Conservation (phyloP, 2,329 filamentous ascomycete genomes). For the Stachybotrys elegans region DNA sequence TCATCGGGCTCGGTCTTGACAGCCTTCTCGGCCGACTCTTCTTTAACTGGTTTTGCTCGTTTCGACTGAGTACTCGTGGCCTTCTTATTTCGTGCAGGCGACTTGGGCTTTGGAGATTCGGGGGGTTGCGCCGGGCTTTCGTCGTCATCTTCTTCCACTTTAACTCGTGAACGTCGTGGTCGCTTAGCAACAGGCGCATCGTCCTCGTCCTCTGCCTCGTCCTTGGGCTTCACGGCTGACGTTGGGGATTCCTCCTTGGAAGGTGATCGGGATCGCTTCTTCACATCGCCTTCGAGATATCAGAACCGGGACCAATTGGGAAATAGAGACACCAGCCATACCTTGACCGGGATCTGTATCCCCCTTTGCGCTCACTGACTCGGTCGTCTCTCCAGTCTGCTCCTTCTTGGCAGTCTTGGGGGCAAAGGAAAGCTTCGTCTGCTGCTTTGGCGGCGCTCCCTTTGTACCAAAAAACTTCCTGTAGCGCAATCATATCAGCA, state of each 20-base stretch:
- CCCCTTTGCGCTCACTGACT: conserved; percentile 27
- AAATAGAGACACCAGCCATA: conserved; percentile 15
- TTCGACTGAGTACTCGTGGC: conserved; percentile 6
- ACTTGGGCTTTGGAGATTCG: conserved; percentile 16
- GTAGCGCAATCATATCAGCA: conserved; percentile 5
- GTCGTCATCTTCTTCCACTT: conserved; percentile 49
- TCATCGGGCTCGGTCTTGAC: conserved; percentile 15
- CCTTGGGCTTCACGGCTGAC: conserved; percentile 16
- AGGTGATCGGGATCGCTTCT: conserved; percentile 36
- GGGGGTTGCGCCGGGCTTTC: conserved; percentile 30
- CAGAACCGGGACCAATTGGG: too few species aligned
- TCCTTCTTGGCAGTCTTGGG: conserved; percentile 44
- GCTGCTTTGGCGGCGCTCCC: conserved; percentile 55
- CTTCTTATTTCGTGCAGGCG: conserved; percentile 15
- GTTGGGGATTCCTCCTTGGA: conserved; percentile 12
- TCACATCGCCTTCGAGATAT: conserved; percentile 38
- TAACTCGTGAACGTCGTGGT: conserved; percentile 39
- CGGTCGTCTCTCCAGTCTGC: conserved; percentile 22
- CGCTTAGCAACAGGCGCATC: conserved; percentile 58
- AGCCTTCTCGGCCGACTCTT: conserved; percentile 16
- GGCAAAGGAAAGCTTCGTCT: conserved; percentile 75
- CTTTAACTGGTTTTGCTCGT: conserved; percentile 7
- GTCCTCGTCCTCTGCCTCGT: conserved; percentile 45
- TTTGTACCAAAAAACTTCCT: conserved; percentile 82
- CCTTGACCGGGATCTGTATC: conserved; percentile 33